Base-by-base conservation (phyloP, 306 rosid species). In the Fagus crenata region DNA sequence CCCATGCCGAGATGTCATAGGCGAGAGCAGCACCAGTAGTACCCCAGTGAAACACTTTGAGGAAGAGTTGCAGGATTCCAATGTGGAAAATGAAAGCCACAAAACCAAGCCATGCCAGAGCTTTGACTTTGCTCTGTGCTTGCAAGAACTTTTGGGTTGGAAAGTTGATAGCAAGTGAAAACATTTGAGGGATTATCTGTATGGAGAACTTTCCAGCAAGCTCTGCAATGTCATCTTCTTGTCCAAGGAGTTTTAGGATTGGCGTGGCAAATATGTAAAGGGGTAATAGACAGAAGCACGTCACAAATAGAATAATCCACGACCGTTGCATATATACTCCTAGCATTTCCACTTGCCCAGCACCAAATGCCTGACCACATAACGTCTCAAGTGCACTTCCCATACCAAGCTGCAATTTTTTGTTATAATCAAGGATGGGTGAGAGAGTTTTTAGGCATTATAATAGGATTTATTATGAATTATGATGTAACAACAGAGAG, bases 321-420 rank as follows among this genome's bases (percentile, higher is more conserved):
- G 97, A 92, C 1, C 99, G 87, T 76, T 96, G 99, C 98, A 92
- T 83, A 81, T 96, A 96, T 6, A 92, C 82, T 1, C 98, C 99
- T 2, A 92, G 92, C 99, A 96, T 96, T 11, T 86, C 96, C 59
- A 92, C 90, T 85, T 96, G 97, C 46, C 99, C 97, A 0, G 98
- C 98, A 1, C 99, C 99, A 83, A 81, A 96, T 59, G 99, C 98
- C 74, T 96, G 99, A 35, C 99, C 99, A 82, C 99, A 92, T 74
- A 96, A 69, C 6, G 99, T 92, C 89, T 96, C 99, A 3, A 96
- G 79, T 69, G 99, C 99, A 83, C 99, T 96, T 77, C 90, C 99
- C 98, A 96, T 92, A 1, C 98, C 99, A 67, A 96, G 89, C 99
- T 96, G 85, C 89, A 86, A 81, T 70, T 77, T 64, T 61, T 54